Base-by-base conservation (phyloP, 495 filamentous ascomycete species). In the Staphylotrichum tortipilum region DNA sequence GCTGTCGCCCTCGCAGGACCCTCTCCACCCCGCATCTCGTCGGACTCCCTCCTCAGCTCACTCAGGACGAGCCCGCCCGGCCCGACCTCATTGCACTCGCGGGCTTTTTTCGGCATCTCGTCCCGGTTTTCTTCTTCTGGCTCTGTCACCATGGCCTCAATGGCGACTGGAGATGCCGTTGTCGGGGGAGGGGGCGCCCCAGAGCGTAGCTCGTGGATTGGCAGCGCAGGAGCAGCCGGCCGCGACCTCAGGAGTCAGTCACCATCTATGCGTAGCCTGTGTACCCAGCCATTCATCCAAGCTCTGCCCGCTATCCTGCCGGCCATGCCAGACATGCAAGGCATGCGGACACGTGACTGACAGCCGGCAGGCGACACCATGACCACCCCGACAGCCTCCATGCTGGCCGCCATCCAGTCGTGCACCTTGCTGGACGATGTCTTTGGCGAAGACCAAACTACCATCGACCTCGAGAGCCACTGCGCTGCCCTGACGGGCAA, bases 311-410 rank as follows among this genome's bases (percentile, higher is more conserved):
- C n/a, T n/a, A n/a, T n/a, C n/a, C n/a, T n/a, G n/a, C n/a, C n/a
- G n/a, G n/a, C n/a, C n/a, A n/a, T n/a, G n/a, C n/a, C n/a, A n/a
- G n/a, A n/a, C n/a, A n/a, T n/a, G n/a, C n/a, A n/a, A n/a, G n/a
- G n/a, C n/a, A n/a, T n/a, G n/a, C n/a, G n/a, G n/a, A n/a, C n/a
- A n/a, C n/a, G 42, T 45, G 31, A 26, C 52, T 41, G 21, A 53
- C 36, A 21, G 21, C 11, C 12, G 22, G n/a, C 62, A 80, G 78
- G 78, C 66, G 90, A 97, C 60, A 86, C 84, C 21, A 78, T 90
- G 69, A 97, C 91, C 7, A 89, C 88, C 1, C 90, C 91, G 2
- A 94, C 88, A 33, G 44, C 73, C 4, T 77, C 82, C 10, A 95
- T 95, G 90, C 82, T 95, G 14, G 66, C 74, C 31, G 76, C 80